Conservation (phyloP, 805 yeast genomes). For the Zygosaccharomyces rouxii region DNA sequence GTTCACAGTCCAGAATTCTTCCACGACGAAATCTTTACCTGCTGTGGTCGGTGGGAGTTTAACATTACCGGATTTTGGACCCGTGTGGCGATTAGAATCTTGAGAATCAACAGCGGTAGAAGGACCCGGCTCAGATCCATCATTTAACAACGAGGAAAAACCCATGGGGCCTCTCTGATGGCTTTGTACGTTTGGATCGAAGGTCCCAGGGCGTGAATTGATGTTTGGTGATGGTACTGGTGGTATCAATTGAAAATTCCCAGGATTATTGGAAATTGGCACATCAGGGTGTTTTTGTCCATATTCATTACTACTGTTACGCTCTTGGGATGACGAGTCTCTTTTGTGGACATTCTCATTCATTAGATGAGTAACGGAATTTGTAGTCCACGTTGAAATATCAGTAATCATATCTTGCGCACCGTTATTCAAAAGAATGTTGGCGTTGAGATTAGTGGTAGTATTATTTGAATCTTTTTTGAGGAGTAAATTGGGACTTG, state of each 20-base stretch:
- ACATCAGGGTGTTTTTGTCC: no score
- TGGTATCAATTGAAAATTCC: no score
- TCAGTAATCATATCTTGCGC: constrained; percentile 58
- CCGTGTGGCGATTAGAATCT: background rate
- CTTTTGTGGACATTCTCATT: constrained; percentile 11
- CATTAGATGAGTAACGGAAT: constrained; percentile 24
- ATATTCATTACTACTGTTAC: background rate
- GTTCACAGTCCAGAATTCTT: constrained; percentile 46
- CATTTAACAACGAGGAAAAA: background rate
- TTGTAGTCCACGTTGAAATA: constrained; percentile 54
- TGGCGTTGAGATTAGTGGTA: constrained; percentile 12
- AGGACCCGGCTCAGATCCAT: background rate
- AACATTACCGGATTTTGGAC: constrained; percentile 2
- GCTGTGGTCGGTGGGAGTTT: constrained; percentile 10
- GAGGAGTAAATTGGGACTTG: constrained; percentile 8
- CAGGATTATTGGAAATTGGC: no score
- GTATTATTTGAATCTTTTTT: background rate
- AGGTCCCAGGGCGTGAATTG: background rate
- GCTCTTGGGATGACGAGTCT: constrained; percentile 6
- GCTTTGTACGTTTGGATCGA: background rate
- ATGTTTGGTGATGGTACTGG: background rate
- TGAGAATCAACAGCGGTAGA: constrained; percentile 8
- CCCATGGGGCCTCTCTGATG: background rate
- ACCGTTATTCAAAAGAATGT: constrained; percentile 35
- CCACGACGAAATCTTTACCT: constrained; percentile 28